Percentiles rank a stretch among this genome's conserved stretches.
Evolutionary conservation across 352 stramenopile species (phyloP).

Genomic region (Plasmopara viticola): DNA sequence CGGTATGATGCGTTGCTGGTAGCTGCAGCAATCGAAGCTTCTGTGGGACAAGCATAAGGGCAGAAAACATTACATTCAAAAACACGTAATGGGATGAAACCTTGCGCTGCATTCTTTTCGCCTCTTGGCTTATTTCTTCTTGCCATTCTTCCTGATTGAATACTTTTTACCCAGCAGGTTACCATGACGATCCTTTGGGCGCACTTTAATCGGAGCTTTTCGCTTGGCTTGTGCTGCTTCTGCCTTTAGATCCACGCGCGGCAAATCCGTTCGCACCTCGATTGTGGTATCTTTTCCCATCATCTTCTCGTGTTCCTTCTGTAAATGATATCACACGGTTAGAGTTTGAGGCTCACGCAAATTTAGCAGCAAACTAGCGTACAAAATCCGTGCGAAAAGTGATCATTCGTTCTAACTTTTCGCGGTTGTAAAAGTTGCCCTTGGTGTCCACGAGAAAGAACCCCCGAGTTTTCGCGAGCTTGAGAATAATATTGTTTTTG

Average conservation of each 20-base stretch:
- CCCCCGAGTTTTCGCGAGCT: slow-evolving; percentile 57
- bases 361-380: slow-evolving; percentile 4
- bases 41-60: slow-evolving; percentile 16
- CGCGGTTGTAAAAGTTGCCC: slow-evolving; percentile 82
- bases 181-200: slow-evolving; percentile 25
- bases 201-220: slow-evolving; percentile 13
- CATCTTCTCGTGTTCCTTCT: slow-evolving; percentile 73
- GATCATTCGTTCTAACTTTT: slow-evolving; percentile 84
- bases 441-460: slow-evolving; percentile 79
- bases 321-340: slow-evolving; percentile 7
- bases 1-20: slow-evolving; percentile 63
- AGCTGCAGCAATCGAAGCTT: slow-evolving; percentile 50
- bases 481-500: slow-evolving; percentile 85
- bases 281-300: slow-evolving; percentile 54
- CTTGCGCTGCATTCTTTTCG: neutral
- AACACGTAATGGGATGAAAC: neutral
- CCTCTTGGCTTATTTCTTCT: slow-evolving; percentile 19
- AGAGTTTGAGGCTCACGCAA: neutral
- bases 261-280: slow-evolving; percentile 62
- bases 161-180: slow-evolving; percentile 32
- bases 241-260: slow-evolving; percentile 55
- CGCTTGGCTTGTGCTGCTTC: slow-evolving; percentile 13
- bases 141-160: slow-evolving; percentile 24
- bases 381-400: slow-evolving; percentile 79
- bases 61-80: neutral